Percentiles rank a stretch among this genome's conserved stretches.
Conservation (phyloP, 208 protist species). For the Zelonia costaricensis region DNA sequence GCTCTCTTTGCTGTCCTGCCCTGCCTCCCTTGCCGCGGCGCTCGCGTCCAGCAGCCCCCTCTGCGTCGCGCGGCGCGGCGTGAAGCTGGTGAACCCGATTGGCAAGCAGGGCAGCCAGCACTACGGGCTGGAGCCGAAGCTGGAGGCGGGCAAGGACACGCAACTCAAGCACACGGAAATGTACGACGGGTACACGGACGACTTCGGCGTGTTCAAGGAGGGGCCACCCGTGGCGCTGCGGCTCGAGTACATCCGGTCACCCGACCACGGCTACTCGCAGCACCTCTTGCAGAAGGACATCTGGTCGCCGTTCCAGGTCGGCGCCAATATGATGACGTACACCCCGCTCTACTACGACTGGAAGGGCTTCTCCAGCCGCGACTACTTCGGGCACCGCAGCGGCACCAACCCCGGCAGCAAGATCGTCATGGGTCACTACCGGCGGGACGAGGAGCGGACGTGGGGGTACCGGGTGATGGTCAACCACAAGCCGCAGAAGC, state of each 20-base stretch:
- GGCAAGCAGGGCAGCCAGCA: constrained; percentile 85
- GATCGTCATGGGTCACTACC: constrained; percentile 84
- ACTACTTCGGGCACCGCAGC: constrained; percentile 90
- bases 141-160: constrained; percentile 87
- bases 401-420: constrained; percentile 90
- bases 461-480: constrained; percentile 81
- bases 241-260: constrained; percentile 89
- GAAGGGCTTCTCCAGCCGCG: constrained; percentile 81
- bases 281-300: constrained; percentile 87
- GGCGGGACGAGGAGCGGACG: constrained; percentile 72
- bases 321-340: constrained; percentile 83
- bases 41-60: constrained; percentile 9
- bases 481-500: constrained; percentile 91
- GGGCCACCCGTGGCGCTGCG: constrained; percentile 85
- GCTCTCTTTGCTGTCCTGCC: background rate
- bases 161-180: constrained; percentile 92
- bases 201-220: constrained; percentile 93
- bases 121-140: constrained; percentile 83
- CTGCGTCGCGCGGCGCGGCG: constrained; percentile 27
- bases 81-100: constrained; percentile 84
- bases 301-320: constrained; percentile 93
- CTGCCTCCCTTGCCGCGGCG: background rate
- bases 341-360: constrained; percentile 93
- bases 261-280: constrained; percentile 84
- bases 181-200: constrained; percentile 94